These are phyloP conservation scores for Hydrangea macrophylla DNA, from an alignment of 148 eudicot genomes.

Conservation along the genomic window DNA sequence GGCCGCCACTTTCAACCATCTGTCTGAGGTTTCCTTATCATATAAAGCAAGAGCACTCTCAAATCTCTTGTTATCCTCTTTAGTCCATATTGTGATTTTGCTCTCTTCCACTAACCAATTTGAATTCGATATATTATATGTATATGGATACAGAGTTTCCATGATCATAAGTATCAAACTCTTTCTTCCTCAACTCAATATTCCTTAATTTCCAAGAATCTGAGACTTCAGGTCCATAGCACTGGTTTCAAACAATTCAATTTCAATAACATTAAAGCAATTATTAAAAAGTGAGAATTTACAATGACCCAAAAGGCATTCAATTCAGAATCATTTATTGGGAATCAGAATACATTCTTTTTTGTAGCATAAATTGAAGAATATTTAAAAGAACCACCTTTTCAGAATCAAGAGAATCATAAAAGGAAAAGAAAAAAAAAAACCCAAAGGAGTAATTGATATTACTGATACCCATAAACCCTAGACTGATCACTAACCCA, in stretches of 20 bases:
- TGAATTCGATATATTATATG: constrained; percentile 28
- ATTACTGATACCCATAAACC: background rate
- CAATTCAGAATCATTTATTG: constrained; percentile 16
- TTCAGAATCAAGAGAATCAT: constrained; percentile 15
- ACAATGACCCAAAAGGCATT: background rate
- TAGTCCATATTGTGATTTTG: constrained; percentile 57
- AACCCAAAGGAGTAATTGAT: background rate
- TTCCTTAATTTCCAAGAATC: background rate
- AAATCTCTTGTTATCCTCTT: constrained; percentile 85
- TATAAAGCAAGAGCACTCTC: constrained; percentile 77
- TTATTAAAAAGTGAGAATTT: background rate
- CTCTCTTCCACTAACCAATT: constrained; percentile 38
- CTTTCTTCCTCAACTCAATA: background rate
- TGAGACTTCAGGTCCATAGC: background rate
- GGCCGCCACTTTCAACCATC: constrained; percentile 71
- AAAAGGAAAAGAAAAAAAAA: constrained; percentile 2
- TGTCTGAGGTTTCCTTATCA: constrained; percentile 67
- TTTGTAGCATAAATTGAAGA: constrained; percentile 18
- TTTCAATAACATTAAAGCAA: background rate
- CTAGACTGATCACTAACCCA: background rate
- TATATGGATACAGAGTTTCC: constrained; percentile 44
- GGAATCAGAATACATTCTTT: constrained; percentile 26
- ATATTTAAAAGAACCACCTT: constrained; percentile 10
- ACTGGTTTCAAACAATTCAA: constrained; percentile 1
- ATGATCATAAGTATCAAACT: constrained; percentile 5